Evolutionary conservation across 1,284 basidiomycete genomes (phyloP).

Genomic region (Hemileia vastatrix): DNA sequence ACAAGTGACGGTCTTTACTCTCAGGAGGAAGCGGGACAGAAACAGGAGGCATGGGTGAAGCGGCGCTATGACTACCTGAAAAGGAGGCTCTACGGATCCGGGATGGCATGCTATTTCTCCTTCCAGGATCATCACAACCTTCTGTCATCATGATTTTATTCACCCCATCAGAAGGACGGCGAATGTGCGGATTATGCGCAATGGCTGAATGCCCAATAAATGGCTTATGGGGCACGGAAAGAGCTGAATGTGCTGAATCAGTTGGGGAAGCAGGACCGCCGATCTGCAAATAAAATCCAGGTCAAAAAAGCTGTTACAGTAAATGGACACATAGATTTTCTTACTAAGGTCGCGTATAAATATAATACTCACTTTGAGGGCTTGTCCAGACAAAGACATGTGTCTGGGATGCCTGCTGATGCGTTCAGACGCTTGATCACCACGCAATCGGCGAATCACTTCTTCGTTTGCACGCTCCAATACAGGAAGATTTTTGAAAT

Average conservation of each 20-base stretch:
- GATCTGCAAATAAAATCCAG: neutral
- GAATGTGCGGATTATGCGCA: neutral
- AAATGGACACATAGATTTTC: no score
- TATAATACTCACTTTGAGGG: slow-evolving; percentile 7
- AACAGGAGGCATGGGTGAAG: slow-evolving; percentile 11
- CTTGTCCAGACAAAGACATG: slow-evolving; percentile 10
- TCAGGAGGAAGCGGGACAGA: slow-evolving; percentile 13
- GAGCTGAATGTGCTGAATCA: slow-evolving; percentile 9
- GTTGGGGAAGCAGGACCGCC: slow-evolving; percentile 12
- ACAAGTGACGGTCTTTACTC: slow-evolving; percentile 30
- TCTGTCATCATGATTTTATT: neutral
- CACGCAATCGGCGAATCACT: slow-evolving; percentile 76
- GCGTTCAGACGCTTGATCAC: slow-evolving; percentile 42
- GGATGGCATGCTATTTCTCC: slow-evolving; percentile 32
- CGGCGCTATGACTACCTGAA: slow-evolving; percentile 18
- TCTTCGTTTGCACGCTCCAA: slow-evolving; percentile 98
- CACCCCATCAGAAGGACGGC: slow-evolving; percentile 16
- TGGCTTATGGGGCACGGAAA: neutral
- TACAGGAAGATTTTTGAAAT: slow-evolving; percentile 93
- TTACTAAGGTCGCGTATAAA: no score
- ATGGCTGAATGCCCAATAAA: neutral
- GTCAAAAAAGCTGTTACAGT: no score
- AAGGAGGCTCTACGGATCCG: slow-evolving; percentile 29
- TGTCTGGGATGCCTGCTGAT: slow-evolving; percentile 13
- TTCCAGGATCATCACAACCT: slow-evolving; percentile 15